Conservation (phyloP, 2,329 filamentous ascomycete genomes). For the Hypoxylon sp. region DNA sequence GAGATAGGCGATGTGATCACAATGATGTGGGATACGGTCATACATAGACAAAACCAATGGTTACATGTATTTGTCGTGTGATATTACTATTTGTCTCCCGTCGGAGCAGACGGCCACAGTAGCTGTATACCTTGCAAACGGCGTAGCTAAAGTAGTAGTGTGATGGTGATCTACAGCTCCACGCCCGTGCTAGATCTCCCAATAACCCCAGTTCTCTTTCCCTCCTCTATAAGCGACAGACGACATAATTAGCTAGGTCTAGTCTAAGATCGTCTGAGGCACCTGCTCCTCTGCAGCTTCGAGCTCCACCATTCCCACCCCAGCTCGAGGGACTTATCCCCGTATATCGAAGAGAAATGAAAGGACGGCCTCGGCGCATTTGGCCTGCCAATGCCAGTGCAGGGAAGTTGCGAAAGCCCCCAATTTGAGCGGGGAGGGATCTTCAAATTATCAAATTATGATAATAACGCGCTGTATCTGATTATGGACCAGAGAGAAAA, state of each 20-base stretch:
- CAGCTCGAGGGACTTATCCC: conserved; percentile 15
- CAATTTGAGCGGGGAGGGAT: background rate
- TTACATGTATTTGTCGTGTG: conserved; percentile 26
- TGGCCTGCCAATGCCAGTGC: conserved; percentile 23
- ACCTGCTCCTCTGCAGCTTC: background rate
- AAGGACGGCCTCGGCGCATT: conserved; percentile 8
- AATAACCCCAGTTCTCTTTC: conserved; percentile 3
- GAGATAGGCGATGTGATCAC: conserved; percentile 1
- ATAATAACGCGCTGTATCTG: conserved; percentile 29
- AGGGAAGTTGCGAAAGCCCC: background rate
- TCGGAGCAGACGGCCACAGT: conserved; percentile 20
- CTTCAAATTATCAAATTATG: conserved; percentile 40
- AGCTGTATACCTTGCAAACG: conserved; percentile 17
- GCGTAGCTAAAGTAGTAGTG: conserved; percentile 28
- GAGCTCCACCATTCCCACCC: background rate
- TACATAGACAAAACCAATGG: background rate
- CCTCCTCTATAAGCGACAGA: conserved; percentile 17
- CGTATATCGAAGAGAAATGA: conserved; percentile 14
- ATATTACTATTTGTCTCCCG: conserved; percentile 27
- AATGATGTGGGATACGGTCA: background rate
- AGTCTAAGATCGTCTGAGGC: conserved; percentile 5
- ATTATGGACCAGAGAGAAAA: conserved; percentile 29
- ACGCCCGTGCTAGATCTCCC: conserved; percentile 30
- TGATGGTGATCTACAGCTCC: conserved; percentile 28
- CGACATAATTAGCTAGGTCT: conserved; percentile 12